Percentiles rank a stretch among this genome's conserved stretches.
Evolutionary conservation across 352 stramenopile species (phyloP).

Genomic region (Phytophthora sp.): DNA sequence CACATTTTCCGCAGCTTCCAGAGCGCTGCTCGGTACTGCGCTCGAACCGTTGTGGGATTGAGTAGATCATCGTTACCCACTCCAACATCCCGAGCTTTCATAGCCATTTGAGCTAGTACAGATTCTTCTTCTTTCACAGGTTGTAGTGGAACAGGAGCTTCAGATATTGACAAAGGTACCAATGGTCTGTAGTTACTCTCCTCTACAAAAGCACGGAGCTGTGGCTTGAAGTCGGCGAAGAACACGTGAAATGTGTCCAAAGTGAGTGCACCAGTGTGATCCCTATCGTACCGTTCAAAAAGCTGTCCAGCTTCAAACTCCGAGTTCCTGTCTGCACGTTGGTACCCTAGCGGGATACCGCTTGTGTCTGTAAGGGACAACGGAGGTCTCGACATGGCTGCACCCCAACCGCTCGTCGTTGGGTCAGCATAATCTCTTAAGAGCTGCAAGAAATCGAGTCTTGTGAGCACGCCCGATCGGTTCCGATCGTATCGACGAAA

Average conservation of each 20-base stretch:
- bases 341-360: conserved; percentile 75
- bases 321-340: conserved; percentile 73
- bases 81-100: conserved; percentile 8
- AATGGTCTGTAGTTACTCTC: conserved; percentile 51
- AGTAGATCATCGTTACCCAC: neutral
- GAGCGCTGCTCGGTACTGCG: conserved; percentile 49
- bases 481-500: conserved; percentile 77
- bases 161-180: too few relatives aligned
- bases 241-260: conserved; percentile 76
- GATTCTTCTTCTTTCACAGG: conserved; percentile 29
- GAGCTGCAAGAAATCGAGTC: conserved; percentile 73
- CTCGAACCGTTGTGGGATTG: conserved; percentile 25
- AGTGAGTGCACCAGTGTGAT: conserved; percentile 60
- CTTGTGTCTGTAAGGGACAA: conserved; percentile 69
- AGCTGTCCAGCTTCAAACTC: conserved; percentile 87
- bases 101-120: neutral
- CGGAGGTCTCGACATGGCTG: conserved; percentile 36
- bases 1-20: conserved; percentile 70
- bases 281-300: conserved; percentile 81
- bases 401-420: conserved; percentile 3
- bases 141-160: neutral
- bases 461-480: conserved; percentile 58
- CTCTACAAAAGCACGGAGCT: conserved; percentile 69
- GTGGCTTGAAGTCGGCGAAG: conserved; percentile 74
- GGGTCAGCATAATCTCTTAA: conserved; percentile 68